These are phyloP conservation scores for Phaeosphaeria sp. DNA, from an alignment of 2,329 filamentous ascomycete genomes.

Conservation along the genomic window DNA sequence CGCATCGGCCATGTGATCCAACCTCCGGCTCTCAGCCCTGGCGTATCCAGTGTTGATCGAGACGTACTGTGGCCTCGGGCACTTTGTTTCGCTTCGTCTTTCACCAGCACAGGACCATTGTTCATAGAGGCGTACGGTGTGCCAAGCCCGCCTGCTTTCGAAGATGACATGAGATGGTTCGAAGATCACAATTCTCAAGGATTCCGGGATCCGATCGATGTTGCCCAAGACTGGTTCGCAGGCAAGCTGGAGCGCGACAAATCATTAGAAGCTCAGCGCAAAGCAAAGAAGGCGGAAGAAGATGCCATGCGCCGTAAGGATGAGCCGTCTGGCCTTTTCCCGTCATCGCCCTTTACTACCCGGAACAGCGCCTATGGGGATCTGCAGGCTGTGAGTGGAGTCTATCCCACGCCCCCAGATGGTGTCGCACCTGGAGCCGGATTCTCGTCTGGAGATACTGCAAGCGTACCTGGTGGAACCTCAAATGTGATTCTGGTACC, in stretches of 20 bases:
- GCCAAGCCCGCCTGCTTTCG: constrained; percentile 1
- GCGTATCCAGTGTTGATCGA: constrained; percentile 17
- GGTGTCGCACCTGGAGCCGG: constrained; percentile 40
- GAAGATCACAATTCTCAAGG: constrained; percentile 33
- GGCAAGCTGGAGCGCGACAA: constrained; percentile 45
- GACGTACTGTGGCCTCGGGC: constrained; percentile 47
- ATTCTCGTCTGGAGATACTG: constrained; percentile 36
- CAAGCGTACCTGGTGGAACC: constrained; percentile 31
- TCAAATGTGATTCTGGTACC: constrained; percentile 37
- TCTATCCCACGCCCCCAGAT: constrained; percentile 52
- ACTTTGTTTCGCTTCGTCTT: constrained; percentile 39
- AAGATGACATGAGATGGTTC: constrained; percentile 37
- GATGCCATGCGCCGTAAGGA: constrained; percentile 50
- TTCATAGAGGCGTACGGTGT: not conserved
- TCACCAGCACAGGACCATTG: not conserved
- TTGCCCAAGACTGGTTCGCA: constrained; percentile 46
- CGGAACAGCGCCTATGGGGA: constrained; percentile 45
- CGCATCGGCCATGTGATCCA: constrained; percentile 24
- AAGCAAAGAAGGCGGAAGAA: constrained; percentile 55
- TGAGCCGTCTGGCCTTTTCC: constrained; percentile 33
- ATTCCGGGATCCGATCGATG: constrained; percentile 46
- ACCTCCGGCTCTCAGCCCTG: constrained; percentile 17
- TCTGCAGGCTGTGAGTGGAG: constrained; percentile 44
- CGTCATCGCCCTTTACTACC: constrained; percentile 48
- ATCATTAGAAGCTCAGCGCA: constrained; percentile 46